A percentile compares a stretch with the other conserved stretches of the same genome.
Conservation (phyloP, 805 yeast genomes). For the Myxozyma nipponensis region DNA sequence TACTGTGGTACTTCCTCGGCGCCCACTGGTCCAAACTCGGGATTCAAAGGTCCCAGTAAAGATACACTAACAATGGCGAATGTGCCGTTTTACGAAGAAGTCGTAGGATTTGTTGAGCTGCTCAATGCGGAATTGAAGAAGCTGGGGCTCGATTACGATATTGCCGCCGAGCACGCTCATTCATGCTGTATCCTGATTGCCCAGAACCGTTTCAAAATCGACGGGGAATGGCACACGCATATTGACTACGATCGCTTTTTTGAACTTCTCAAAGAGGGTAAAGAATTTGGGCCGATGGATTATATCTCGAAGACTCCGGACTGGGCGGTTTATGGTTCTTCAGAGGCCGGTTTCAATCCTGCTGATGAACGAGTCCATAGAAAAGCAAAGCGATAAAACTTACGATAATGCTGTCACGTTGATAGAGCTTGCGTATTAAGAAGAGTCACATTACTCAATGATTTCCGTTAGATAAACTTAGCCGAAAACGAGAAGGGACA, state of each 20-base stretch:
- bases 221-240: slow-evolving; percentile 82
- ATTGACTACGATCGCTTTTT: slow-evolving; percentile 78
- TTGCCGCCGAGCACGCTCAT: slow-evolving; percentile 95
- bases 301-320: slow-evolving; percentile 76
- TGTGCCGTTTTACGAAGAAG: slow-evolving; percentile 91
- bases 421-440: too few relatives aligned
- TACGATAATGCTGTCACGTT: too few relatives aligned
- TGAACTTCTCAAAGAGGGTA: slow-evolving; percentile 60
- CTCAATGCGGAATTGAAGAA: slow-evolving; percentile 58
- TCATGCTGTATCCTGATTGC: slow-evolving; percentile 89
- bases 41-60: slow-evolving; percentile 15
- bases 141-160: slow-evolving; percentile 68
- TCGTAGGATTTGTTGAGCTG: slow-evolving; percentile 64
- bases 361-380: slow-evolving; percentile 57
- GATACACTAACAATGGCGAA: slow-evolving; percentile 79
- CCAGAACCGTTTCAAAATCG: slow-evolving; percentile 61
- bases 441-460: too few relatives aligned
- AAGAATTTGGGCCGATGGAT: slow-evolving; percentile 71
- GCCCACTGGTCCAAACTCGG: slow-evolving; percentile 48
- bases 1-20: slow-evolving; percentile 92
- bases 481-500: too few relatives aligned
- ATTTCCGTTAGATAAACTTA: too few relatives aligned
- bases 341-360: slow-evolving; percentile 85
- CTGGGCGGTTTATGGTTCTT: slow-evolving; percentile 89
- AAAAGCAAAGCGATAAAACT: slow-evolving; percentile 15